These are phyloP conservation scores for Saccharum spontaneum DNA, from an alignment of 176 grass and related monocot genomes.

Conservation along the genomic window DNA sequence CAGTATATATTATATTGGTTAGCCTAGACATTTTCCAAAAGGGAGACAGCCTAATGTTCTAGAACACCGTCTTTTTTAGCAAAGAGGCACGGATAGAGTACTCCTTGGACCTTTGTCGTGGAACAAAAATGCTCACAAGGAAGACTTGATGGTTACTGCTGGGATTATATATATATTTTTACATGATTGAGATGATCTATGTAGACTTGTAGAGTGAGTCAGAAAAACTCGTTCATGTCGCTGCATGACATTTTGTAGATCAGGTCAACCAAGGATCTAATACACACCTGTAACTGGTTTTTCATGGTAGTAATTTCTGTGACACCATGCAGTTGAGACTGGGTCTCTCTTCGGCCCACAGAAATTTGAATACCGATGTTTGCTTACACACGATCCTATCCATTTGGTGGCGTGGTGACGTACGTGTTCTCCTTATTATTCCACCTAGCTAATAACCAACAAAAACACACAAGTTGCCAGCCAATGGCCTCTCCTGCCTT, in stretches of 20 bases:
- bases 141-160: background rate
- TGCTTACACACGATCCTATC: slow-evolving; percentile 37
- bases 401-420: background rate
- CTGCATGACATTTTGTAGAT: background rate
- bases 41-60: background rate
- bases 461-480: background rate
- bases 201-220: background rate
- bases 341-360: background rate
- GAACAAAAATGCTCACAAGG: background rate
- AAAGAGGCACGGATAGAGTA: background rate
- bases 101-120: background rate
- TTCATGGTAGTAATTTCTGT: background rate
- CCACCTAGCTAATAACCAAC: slow-evolving; percentile 7
- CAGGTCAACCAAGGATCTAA: background rate
- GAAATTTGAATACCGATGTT: slow-evolving; percentile 5
- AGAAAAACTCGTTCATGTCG: background rate
- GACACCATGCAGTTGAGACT: background rate
- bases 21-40: background rate
- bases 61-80: slow-evolving; percentile 9
- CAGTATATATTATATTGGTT: background rate
- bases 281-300: background rate
- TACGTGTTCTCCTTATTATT: background rate
- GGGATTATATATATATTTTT: background rate
- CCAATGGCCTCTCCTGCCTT: background rate
- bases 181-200: background rate